A percentile compares a stretch with the other conserved stretches of the same genome.
Evolutionary conservation across 164 flowering plant genomes (phyloP).

Genomic region (Saururus chinensis): DNA sequence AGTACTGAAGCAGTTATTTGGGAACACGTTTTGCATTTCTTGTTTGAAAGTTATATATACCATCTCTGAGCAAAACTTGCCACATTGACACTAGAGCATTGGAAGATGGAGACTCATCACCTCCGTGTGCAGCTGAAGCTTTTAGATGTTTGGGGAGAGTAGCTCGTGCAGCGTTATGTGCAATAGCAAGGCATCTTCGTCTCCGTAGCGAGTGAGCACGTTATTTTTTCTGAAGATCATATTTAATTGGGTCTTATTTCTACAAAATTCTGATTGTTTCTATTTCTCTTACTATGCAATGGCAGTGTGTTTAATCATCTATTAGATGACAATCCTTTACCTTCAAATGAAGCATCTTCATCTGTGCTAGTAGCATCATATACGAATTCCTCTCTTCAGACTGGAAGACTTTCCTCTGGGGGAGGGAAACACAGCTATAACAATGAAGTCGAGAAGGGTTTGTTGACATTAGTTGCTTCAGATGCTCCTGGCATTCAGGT

Average conservation of each 20-base stretch:
- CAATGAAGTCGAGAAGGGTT: constrained; percentile 79
- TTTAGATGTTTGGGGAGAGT: constrained; percentile 86
- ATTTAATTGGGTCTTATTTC: not conserved
- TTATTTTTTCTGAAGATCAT: constrained; percentile 1
- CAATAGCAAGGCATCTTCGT: constrained; percentile 87
- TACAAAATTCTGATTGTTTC: not conserved
- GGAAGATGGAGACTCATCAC: constrained; percentile 82
- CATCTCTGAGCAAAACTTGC: too few species aligned
- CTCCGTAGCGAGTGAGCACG: constrained; percentile 63
- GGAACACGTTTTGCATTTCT: not conserved
- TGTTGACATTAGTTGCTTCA: constrained; percentile 70
- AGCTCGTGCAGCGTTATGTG: constrained; percentile 75
- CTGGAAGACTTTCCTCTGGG: constrained; percentile 54
- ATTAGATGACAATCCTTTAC: constrained; percentile 86
- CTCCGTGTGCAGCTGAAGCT: constrained; percentile 79
- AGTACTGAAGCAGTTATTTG: too few species aligned
- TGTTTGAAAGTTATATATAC: too few species aligned
- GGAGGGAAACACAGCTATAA: constrained; percentile 48
- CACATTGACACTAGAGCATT: constrained; percentile 40
- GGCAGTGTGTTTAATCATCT: constrained; percentile 77
- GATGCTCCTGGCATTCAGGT: constrained; percentile 89
- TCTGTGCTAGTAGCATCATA: constrained; percentile 73
- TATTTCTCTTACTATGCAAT: constrained; percentile 6
- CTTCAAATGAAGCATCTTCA: constrained; percentile 71
- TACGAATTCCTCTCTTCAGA: constrained; percentile 39